Evolutionary conservation across 2,329 filamentous ascomycete genomes (phyloP).

Genomic region (Grosmannia penicillata): DNA sequence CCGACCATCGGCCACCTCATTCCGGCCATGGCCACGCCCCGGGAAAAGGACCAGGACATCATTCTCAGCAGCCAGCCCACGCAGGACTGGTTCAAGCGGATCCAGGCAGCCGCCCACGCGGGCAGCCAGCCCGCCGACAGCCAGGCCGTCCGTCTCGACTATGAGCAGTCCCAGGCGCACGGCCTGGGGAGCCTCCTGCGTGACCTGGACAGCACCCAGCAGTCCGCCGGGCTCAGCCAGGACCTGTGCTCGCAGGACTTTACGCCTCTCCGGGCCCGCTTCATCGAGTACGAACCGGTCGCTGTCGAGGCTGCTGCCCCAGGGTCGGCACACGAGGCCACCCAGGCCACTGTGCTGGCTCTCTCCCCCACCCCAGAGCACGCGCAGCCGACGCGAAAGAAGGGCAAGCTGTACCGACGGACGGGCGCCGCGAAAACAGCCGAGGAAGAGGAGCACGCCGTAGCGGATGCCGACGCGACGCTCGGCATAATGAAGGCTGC

Average conservation of each 20-base stretch:
- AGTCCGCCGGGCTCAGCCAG: slow-evolving; percentile 44
- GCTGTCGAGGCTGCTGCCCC: slow-evolving; percentile 57
- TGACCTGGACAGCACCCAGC: slow-evolving; percentile 39
- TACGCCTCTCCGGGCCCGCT: slow-evolving; percentile 55
- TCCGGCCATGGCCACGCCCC: slow-evolving; percentile 30
- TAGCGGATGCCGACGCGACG: slow-evolving; percentile 6
- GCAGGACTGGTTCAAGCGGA: slow-evolving; percentile 16
- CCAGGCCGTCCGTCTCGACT: slow-evolving; percentile 36
- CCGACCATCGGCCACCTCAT: slow-evolving; percentile 43
- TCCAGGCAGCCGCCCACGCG: slow-evolving; percentile 16
- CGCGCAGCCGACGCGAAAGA: slow-evolving; percentile 35
- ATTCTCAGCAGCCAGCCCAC: slow-evolving; percentile 30
- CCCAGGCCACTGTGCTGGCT: too few species aligned
- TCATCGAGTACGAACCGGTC: slow-evolving; percentile 48
- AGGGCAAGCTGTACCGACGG: slow-evolving; percentile 36
- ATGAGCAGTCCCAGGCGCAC: slow-evolving; percentile 45
- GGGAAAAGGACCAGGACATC: slow-evolving; percentile 31
- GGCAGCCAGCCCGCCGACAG: slow-evolving; percentile 14
- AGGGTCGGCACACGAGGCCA: not conserved
- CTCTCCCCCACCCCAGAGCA: too few species aligned
- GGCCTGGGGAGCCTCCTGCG: slow-evolving; percentile 41
- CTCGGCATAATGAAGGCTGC: slow-evolving; percentile 16
- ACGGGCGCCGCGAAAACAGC: slow-evolving; percentile 21
- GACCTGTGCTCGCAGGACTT: slow-evolving; percentile 63
- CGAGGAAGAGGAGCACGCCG: slow-evolving; percentile 16